Conservation (phyloP, 495 filamentous ascomycete species). For the Thermothielavioides terrestris region DNA sequence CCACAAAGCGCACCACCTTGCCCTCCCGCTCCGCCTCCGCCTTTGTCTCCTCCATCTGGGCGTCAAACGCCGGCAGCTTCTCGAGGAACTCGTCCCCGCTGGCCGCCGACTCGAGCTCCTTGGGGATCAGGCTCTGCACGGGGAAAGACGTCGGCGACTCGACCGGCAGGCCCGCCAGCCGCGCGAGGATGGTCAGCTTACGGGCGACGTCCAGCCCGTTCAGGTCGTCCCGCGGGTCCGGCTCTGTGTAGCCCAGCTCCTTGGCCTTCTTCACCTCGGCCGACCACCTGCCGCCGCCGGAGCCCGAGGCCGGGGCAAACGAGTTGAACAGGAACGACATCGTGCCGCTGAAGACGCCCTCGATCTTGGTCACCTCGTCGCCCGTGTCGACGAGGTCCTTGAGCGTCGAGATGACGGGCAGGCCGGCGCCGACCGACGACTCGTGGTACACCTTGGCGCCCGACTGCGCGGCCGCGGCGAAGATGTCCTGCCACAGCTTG, state of each 20-base stretch:
- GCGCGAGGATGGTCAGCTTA: conserved; percentile 91
- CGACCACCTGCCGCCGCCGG: conserved; percentile 69
- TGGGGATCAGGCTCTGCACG: conserved; percentile 82
- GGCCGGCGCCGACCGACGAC: conserved; percentile 81
- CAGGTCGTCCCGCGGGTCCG: conserved; percentile 89
- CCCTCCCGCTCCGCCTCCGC: conserved; percentile 66
- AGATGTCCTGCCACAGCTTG: conserved; percentile 74
- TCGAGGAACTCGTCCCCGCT: conserved; percentile 77
- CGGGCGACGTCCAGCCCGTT: conserved; percentile 94
- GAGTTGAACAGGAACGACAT: conserved; percentile 96
- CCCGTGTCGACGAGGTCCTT: conserved; percentile 85
- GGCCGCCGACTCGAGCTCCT: conserved; percentile 61
- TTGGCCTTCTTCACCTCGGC: conserved; percentile 83
- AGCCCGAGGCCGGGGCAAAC: conserved; percentile 67
- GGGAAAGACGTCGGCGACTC: conserved; percentile 76
- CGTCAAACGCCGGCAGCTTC: conserved; percentile 67
- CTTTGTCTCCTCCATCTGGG: conserved; percentile 75
- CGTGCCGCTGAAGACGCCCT: conserved; percentile 94
- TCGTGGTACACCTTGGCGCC: conserved; percentile 86
- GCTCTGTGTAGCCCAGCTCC: conserved; percentile 93
- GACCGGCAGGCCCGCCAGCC: conserved; percentile 69
- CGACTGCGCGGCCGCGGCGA: conserved; percentile 49
- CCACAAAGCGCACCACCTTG: conserved; percentile 90
- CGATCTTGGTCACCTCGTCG: conserved; percentile 77
- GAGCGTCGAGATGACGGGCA: conserved; percentile 85